phyloP scores from a whole-genome alignment of 257 asterid species.

The Solanum lycopersicoides region DNA sequence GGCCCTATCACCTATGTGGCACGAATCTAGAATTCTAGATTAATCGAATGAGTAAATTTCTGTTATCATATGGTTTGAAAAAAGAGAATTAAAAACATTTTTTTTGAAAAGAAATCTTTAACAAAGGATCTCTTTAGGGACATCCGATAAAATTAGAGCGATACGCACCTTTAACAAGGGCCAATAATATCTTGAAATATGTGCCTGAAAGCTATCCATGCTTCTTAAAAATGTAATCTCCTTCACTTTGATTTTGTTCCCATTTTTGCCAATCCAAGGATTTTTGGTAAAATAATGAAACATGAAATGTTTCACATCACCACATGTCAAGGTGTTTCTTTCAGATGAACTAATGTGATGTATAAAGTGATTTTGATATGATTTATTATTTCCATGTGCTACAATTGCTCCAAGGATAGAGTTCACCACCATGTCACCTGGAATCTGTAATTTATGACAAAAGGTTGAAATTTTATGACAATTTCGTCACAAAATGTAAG shows the following conservation, averaged over 20 bases:
- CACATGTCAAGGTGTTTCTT: constrained; percentile 27
- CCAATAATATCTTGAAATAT: constrained; percentile 26
- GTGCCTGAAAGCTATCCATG: constrained; percentile 36
- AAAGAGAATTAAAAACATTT: not conserved
- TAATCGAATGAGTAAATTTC: not conserved
- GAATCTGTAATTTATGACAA: constrained; percentile 25
- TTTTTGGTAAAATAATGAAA: constrained; percentile 19
- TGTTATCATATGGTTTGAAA: not conserved
- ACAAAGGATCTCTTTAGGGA: not conserved
- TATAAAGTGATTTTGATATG: constrained; percentile 2
- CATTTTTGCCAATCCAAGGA: constrained; percentile 24
- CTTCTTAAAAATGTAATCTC: constrained; percentile 4
- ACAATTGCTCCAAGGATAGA: constrained; percentile 31
- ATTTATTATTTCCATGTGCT: not conserved
- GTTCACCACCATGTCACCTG: constrained; percentile 63
- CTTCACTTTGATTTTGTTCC: constrained; percentile 21
- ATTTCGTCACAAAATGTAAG: too few species aligned
- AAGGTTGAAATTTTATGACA: not conserved
- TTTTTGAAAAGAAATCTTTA: not conserved
- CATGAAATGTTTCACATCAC: constrained; percentile 1
- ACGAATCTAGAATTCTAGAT: not conserved
- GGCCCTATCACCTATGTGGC: not conserved
- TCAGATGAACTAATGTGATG: constrained; percentile 48
- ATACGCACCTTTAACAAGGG: not conserved
- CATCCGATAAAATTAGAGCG: too few species aligned